Evolutionary conservation across 768 basidiomycete genomes (phyloP).

Genomic region (Lactifluus echinatus): DNA sequence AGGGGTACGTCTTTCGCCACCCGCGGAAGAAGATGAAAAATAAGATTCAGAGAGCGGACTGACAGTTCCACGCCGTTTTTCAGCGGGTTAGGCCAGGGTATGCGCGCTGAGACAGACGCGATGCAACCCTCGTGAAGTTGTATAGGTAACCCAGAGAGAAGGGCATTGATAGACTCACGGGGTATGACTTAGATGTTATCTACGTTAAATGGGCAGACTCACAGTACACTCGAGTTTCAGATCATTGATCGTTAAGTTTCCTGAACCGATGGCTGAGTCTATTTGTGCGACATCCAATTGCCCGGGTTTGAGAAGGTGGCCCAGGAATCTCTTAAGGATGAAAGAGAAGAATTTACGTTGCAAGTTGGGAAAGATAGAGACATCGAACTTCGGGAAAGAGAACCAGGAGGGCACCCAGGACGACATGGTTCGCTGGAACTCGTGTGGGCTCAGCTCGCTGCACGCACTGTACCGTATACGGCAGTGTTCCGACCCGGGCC

Average conservation of each 20-base stretch:
- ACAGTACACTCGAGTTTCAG: constrained; percentile 73
- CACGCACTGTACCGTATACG: neutral
- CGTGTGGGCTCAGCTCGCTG: neutral
- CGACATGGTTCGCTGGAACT: constrained; percentile 23
- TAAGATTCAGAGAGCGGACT: constrained; percentile 57
- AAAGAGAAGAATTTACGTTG: constrained; percentile 89
- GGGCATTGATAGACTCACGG: constrained; percentile 66
- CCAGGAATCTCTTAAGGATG: constrained; percentile 71
- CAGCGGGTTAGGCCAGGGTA: constrained; percentile 82
- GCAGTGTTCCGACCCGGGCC: neutral
- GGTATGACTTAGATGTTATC: constrained; percentile 17
- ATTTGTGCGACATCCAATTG: constrained; percentile 82
- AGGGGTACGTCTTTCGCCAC: constrained; percentile 20
- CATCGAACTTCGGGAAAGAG: constrained; percentile 53
- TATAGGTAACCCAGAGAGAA: constrained; percentile 59
- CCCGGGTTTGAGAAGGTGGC: constrained; percentile 81
- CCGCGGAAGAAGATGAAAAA: constrained; percentile 39
- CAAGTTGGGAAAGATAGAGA: constrained; percentile 58
- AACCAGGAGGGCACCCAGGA: constrained; percentile 39
- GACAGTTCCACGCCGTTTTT: constrained; percentile 65
- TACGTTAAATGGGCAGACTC: constrained; percentile 26
- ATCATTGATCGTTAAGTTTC: constrained; percentile 78
- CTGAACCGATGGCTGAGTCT: constrained; percentile 89
- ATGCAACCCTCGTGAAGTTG: constrained; percentile 63
- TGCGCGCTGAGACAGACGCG: constrained; percentile 62